Evolutionary conservation across 2,329 filamentous ascomycete species (phyloP).

Genomic region (Aspergillus udagawae): DNA sequence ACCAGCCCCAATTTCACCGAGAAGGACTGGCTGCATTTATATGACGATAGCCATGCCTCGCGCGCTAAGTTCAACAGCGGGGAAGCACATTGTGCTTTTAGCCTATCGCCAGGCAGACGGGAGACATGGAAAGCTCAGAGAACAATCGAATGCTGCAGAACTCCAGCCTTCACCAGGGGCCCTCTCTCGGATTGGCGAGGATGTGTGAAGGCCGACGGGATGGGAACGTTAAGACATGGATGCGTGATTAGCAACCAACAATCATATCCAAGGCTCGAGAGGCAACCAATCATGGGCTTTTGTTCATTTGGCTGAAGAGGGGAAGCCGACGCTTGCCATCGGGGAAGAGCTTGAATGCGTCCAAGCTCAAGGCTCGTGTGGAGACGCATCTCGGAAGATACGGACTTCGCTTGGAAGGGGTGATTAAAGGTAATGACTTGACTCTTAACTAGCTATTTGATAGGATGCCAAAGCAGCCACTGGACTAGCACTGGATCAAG

Average conservation of each 20-base stretch:
- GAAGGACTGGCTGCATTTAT: neutral
- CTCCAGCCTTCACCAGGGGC: neutral
- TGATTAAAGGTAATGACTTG: too few relatives aligned
- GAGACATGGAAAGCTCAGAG: neutral
- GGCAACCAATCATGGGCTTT: neutral
- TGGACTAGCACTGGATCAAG: neutral
- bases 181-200: neutral
- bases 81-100: neutral
- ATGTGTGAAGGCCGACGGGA: neutral
- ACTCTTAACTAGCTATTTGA: too few relatives aligned
- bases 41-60: neutral
- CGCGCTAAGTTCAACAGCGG: neutral
- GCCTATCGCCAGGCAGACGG: neutral
- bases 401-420: neutral
- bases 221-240: neutral
- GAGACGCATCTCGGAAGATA: neutral
- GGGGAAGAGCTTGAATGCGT: neutral
- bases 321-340: neutral
- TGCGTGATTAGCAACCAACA: neutral
- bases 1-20: slow-evolving; percentile 1
- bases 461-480: too few relatives aligned
- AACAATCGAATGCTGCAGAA: neutral
- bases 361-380: neutral
- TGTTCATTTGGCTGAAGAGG: neutral
- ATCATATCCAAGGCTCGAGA: neutral